Conservation (phyloP, 2,329 filamentous ascomycete species). For the Lasiodiplodia sp. region DNA sequence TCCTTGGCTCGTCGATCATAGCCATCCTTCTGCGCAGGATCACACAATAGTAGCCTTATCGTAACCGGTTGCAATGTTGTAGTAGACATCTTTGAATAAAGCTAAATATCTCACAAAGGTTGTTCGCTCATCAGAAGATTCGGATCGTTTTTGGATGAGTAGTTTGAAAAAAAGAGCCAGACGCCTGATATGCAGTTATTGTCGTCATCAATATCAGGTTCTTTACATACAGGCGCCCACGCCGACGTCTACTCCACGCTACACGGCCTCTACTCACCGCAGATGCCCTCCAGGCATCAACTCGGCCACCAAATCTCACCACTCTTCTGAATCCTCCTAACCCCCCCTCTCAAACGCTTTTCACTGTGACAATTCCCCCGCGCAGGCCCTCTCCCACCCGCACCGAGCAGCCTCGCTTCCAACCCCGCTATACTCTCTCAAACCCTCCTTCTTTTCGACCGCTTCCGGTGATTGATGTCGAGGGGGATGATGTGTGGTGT, state of each 20-base stretch:
- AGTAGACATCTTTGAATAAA: neutral
- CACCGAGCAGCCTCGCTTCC: neutral
- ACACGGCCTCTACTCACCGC: neutral
- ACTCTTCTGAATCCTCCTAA: neutral
- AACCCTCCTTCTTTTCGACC: neutral
- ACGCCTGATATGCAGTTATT: constrained; percentile 25
- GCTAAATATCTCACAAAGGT: neutral
- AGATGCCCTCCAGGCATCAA: neutral
- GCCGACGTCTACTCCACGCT: neutral
- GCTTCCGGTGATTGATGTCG: constrained; percentile 7
- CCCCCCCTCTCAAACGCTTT: neutral
- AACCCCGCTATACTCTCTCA: neutral
- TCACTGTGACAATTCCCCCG: neutral
- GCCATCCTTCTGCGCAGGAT: neutral
- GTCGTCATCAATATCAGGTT: constrained; percentile 24
- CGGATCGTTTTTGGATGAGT: neutral
- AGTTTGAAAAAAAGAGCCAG: constrained; percentile 8
- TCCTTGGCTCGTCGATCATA: neutral
- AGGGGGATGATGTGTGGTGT: neutral
- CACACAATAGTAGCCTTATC: neutral
- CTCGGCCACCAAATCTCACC: neutral
- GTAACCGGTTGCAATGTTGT: neutral
- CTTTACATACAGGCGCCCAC: constrained; percentile 25
- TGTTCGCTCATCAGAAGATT: neutral
- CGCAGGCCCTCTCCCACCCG: neutral